A percentile compares a stretch with the other conserved stretches of the same genome.
Conservation (phyloP, 1,284 basidiomycete species). For the Puccinia horiana region DNA sequence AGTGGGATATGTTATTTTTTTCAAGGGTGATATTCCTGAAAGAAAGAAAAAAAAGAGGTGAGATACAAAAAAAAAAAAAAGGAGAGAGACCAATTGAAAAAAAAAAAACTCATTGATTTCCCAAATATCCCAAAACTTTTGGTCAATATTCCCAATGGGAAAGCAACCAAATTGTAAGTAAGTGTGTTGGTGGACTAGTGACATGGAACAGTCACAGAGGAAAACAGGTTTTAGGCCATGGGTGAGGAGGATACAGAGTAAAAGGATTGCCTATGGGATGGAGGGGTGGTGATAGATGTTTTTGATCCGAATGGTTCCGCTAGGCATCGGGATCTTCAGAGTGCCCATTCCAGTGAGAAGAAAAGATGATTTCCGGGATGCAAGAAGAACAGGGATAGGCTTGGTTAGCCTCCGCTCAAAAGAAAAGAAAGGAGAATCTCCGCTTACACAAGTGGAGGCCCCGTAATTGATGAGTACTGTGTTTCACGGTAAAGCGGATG, state of each 20-base stretch:
- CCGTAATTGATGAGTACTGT: neutral
- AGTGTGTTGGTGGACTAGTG: neutral
- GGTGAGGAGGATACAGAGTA: neutral
- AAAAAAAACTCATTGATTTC: too few relatives aligned
- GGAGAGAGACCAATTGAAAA: too few relatives aligned
- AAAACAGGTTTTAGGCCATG: neutral
- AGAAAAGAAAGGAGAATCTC: neutral
- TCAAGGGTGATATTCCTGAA: too few relatives aligned
- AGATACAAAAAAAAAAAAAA: too few relatives aligned
- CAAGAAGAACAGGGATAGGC: neutral
- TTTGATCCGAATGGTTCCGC: neutral
- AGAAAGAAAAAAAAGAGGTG: too few relatives aligned
- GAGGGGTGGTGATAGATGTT: neutral
- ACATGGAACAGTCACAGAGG: neutral
- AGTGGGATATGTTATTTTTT: too few relatives aligned
- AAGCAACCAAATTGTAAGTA: too few relatives aligned
- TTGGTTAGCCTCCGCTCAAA: neutral
- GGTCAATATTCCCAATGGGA: too few relatives aligned
- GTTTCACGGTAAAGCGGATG: neutral
- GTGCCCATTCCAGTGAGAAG: neutral
- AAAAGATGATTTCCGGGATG: neutral
- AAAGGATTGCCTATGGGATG: neutral
- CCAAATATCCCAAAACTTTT: too few relatives aligned
- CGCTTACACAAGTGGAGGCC: slow-evolving; percentile 15
- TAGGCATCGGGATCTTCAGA: neutral